phyloP scores from a whole-genome alignment of 768 basidiomycete species.

The Serendipita vermifera region DNA sequence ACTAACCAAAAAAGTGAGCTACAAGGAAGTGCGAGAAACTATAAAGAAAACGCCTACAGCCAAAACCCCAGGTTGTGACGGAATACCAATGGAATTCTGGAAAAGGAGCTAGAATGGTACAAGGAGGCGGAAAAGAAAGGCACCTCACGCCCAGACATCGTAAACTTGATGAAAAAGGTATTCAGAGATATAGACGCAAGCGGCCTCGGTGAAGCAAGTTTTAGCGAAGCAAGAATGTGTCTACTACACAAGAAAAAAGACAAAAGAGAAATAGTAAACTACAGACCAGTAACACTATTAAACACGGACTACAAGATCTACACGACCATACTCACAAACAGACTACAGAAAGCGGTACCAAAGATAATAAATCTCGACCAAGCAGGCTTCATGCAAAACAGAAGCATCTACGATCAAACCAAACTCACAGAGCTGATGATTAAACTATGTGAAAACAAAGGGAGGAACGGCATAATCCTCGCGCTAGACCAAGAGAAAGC shows the following conservation, averaged over 20 bases:
- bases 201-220: neutral
- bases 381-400: slow-evolving; percentile 13
- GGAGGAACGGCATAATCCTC: slow-evolving; percentile 10
- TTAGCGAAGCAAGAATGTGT: slow-evolving; percentile 12
- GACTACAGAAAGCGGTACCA: neutral
- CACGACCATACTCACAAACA: slow-evolving; percentile 2
- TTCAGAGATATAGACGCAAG: neutral
- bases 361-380: slow-evolving; percentile 11
- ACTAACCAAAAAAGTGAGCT: neutral
- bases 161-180: neutral
- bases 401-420: slow-evolving; percentile 14
- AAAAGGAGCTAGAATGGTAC: slow-evolving; percentile 1
- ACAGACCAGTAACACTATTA: slow-evolving; percentile 14
- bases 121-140: neutral
- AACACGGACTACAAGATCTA: slow-evolving; percentile 14
- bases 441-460: slow-evolving; percentile 10
- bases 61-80: neutral
- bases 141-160: neutral
- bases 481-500: slow-evolving; percentile 15
- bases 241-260: slow-evolving; percentile 13
- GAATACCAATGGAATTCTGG: slow-evolving; percentile 1
- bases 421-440: slow-evolving; percentile 12
- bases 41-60: neutral
- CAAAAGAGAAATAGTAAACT: slow-evolving; percentile 12
- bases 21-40: neutral